Percentiles rank a stretch among this genome's conserved stretches.
Conservation (phyloP, 73 alveolate species). For the Strombidium stylifer region DNA sequence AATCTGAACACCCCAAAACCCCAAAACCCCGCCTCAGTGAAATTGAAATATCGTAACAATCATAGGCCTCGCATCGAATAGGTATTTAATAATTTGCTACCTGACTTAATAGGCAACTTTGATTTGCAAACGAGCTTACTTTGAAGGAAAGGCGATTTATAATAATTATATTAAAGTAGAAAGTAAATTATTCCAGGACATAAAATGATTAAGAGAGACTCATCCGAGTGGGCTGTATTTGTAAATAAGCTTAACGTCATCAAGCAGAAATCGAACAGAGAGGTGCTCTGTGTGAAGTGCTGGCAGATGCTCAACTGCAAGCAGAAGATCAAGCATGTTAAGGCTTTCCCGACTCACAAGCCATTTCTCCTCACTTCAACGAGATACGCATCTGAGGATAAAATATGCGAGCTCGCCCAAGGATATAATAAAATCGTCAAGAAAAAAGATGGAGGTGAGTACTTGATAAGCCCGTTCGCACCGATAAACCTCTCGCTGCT, state of each 20-base stretch:
- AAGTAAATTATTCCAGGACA: neutral
- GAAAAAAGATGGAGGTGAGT: neutral
- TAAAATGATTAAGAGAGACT: neutral
- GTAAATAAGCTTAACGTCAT: neutral
- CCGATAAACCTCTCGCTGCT: too few species aligned
- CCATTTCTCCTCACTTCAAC: constrained; percentile 17
- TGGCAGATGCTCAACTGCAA: constrained; percentile 46
- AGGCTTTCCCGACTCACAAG: constrained; percentile 7
- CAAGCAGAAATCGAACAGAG: constrained; percentile 38
- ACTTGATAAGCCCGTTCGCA: constrained; percentile 9
- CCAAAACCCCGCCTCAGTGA: too few species aligned
- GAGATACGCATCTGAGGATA: constrained; percentile 22
- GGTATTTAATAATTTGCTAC: too few species aligned
- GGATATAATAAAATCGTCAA: constrained; percentile 4
- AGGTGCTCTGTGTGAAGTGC: constrained; percentile 47
- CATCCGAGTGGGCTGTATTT: neutral
- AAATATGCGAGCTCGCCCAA: constrained; percentile 12
- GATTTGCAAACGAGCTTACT: too few species aligned
- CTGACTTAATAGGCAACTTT: too few species aligned
- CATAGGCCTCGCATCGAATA: too few species aligned
- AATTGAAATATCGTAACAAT: too few species aligned
- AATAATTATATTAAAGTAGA: too few species aligned
- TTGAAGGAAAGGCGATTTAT: too few species aligned
- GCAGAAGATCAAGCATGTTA: constrained; percentile 15
- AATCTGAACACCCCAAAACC: too few species aligned